Evolutionary conservation across 116 monocot species (phyloP).

Genomic region (Zostera marina): DNA sequence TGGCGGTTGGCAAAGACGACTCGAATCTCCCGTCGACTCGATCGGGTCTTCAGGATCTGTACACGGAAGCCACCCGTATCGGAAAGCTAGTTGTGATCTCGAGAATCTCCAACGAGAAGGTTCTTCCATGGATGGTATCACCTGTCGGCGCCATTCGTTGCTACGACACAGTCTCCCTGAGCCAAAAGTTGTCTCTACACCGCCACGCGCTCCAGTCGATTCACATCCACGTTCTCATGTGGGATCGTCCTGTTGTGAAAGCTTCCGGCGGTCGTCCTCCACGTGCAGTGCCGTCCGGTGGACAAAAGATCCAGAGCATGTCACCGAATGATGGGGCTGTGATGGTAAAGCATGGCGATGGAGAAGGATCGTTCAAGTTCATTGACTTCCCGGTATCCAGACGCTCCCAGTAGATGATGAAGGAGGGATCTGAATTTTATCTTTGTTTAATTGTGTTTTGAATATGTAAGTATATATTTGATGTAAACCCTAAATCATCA

Average conservation of each 20-base stretch:
- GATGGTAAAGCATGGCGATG: slow-evolving; percentile 2
- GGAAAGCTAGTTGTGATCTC: slow-evolving; percentile 55
- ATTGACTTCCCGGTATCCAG: slow-evolving; percentile 13
- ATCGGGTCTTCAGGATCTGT: slow-evolving; percentile 47
- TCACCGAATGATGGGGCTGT: slow-evolving; percentile 9
- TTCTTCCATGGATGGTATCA: slow-evolving; percentile 83
- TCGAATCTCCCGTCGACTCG: slow-evolving; percentile 28
- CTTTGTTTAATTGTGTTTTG: no score
- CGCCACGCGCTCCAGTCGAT: slow-evolving; percentile 53
- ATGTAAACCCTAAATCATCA: no score
- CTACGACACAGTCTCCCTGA: slow-evolving; percentile 80
- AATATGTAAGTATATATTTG: no score
- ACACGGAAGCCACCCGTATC: slow-evolving; percentile 31
- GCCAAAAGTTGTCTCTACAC: slow-evolving; percentile 72
- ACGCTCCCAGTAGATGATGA: no score
- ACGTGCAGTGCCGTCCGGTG: background rate
- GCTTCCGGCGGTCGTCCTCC: background rate
- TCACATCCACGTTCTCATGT: slow-evolving; percentile 53
- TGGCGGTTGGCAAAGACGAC: slow-evolving; percentile 45
- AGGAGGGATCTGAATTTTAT: no score
- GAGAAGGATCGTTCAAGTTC: slow-evolving; percentile 20
- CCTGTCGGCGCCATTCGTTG: slow-evolving; percentile 55
- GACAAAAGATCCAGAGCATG: slow-evolving; percentile 1
- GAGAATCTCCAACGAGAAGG: slow-evolving; percentile 54
- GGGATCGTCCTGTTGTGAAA: slow-evolving; percentile 18